phyloP scores from a whole-genome alignment of 176 grass and related monocot genomes.

The Carex myosuroides region DNA sequence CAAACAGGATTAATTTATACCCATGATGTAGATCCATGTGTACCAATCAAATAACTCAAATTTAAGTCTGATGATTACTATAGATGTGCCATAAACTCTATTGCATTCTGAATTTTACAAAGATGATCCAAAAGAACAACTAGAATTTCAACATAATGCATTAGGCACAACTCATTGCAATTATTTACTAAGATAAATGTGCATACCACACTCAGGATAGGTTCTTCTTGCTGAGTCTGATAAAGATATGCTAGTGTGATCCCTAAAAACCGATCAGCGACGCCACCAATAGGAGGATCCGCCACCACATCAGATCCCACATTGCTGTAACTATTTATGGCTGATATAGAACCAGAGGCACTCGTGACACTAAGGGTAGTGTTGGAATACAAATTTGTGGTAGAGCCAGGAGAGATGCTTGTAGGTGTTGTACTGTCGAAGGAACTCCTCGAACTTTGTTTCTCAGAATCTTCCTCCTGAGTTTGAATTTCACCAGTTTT shows the following conservation, averaged over 20 bases:
- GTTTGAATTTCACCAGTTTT: constrained; percentile 74
- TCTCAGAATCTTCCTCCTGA: constrained; percentile 80
- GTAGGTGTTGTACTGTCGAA: constrained; percentile 53
- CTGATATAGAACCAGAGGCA: constrained; percentile 15
- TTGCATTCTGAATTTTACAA: not conserved
- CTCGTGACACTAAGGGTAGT: constrained; percentile 37
- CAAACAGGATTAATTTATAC: constrained; percentile 15
- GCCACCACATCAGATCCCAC: constrained; percentile 25
- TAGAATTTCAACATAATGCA: not conserved
- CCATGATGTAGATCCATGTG: not conserved
- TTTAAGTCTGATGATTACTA: not conserved
- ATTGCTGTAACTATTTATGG: constrained; percentile 1
- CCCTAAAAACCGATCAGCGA: constrained; percentile 85
- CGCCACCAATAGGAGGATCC: constrained; percentile 71
- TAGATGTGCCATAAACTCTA: not conserved
- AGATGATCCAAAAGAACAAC: not conserved
- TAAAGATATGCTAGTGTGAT: constrained; percentile 74
- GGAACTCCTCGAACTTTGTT: constrained; percentile 68
- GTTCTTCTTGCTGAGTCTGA: constrained; percentile 78
- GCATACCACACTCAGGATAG: constrained; percentile 59
- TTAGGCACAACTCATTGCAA: not conserved
- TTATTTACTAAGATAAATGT: not conserved
- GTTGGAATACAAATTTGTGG: constrained; percentile 63
- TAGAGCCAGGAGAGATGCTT: constrained; percentile 59
- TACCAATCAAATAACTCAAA: not conserved